These are phyloP conservation scores for Mycena leptocephala DNA, from an alignment of 768 basidiomycete genomes.

Conservation along the genomic window DNA sequence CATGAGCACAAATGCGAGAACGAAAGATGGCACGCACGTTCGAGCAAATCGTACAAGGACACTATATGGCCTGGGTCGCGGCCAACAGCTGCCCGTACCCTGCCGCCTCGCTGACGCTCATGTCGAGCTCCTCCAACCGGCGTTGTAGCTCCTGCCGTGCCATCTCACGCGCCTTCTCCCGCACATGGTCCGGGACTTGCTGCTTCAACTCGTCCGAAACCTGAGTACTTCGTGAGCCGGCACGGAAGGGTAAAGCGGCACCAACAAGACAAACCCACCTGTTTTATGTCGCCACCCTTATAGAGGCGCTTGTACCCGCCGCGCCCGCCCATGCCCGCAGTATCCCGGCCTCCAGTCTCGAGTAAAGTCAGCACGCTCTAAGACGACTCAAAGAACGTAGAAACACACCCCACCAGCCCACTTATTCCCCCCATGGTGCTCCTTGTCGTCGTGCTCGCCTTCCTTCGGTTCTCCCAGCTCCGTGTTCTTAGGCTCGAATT, in stretches of 20 bases:
- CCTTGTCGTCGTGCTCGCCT: conserved; percentile 74
- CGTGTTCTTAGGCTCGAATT: conserved; percentile 72
- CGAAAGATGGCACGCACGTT: conserved; percentile 62
- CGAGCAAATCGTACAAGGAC: conserved; percentile 72
- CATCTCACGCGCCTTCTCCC: conserved; percentile 78
- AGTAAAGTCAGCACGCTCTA: neutral
- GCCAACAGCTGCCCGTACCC: conserved; percentile 68
- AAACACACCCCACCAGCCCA: conserved; percentile 75
- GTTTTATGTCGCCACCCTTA: conserved; percentile 76
- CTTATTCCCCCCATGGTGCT: conserved; percentile 76
- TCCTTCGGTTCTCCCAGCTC: conserved; percentile 71
- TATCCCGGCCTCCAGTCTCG: conserved; percentile 79
- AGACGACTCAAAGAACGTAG: neutral
- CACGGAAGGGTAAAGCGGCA: neutral
- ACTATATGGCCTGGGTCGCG: conserved; percentile 76
- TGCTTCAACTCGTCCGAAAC: conserved; percentile 70
- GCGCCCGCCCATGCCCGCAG: conserved; percentile 77
- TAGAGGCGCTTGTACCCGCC: conserved; percentile 79
- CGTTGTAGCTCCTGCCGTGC: conserved; percentile 75
- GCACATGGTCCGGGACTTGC: conserved; percentile 73
- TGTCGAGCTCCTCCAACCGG: conserved; percentile 75
- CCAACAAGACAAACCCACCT: conserved; percentile 50
- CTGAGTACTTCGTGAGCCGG: conserved; percentile 42
- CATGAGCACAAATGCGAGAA: neutral
- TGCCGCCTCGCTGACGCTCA: conserved; percentile 70